phyloP scores from a whole-genome alignment of 441 rosid species.

The Pelargonium cotyledonis region DNA sequence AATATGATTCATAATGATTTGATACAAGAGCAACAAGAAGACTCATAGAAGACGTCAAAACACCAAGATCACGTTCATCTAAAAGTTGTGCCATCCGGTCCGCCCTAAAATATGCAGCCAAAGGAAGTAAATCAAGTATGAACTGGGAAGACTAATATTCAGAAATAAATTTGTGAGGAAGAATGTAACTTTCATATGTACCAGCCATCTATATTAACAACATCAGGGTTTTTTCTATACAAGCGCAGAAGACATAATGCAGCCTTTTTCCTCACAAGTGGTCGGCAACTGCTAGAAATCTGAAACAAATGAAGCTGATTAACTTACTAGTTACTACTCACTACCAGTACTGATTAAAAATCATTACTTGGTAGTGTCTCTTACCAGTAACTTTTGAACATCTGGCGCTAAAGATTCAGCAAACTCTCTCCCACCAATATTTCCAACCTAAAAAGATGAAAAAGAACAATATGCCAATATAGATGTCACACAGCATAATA shows the following conservation, averaged over 20 bases:
- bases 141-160: slow-evolving; percentile 3
- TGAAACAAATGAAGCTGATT: slow-evolving; percentile 33
- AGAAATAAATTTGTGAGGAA: slow-evolving; percentile 6
- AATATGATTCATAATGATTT: slow-evolving; percentile 80
- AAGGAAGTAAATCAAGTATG: slow-evolving; percentile 6
- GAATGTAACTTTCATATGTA: slow-evolving; percentile 29
- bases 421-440: slow-evolving; percentile 98
- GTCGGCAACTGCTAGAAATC: slow-evolving; percentile 98
- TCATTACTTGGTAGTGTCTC: slow-evolving; percentile 24
- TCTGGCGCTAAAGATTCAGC: slow-evolving; percentile 96
- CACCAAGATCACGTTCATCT: slow-evolving; percentile 99
- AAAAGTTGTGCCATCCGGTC: slow-evolving; percentile 97
- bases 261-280: slow-evolving; percentile 96
- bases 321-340: slow-evolving; percentile 14
- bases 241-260: slow-evolving; percentile 92
- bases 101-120: slow-evolving; percentile 50
- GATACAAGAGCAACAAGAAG: slow-evolving; percentile 97
- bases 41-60: slow-evolving; percentile 89
- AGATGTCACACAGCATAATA: background rate
- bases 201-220: slow-evolving; percentile 95
- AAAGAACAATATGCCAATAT: slow-evolving; percentile 7
- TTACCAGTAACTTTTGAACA: slow-evolving; percentile 95
- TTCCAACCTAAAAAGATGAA: slow-evolving; percentile 66
- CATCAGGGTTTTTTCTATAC: slow-evolving; percentile 94
- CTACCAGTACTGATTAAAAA: background rate